Evolutionary conservation across 805 yeast species (phyloP), one percentile per base, ranked within the genome.

Genomic region (Candida awuae): DNA sequence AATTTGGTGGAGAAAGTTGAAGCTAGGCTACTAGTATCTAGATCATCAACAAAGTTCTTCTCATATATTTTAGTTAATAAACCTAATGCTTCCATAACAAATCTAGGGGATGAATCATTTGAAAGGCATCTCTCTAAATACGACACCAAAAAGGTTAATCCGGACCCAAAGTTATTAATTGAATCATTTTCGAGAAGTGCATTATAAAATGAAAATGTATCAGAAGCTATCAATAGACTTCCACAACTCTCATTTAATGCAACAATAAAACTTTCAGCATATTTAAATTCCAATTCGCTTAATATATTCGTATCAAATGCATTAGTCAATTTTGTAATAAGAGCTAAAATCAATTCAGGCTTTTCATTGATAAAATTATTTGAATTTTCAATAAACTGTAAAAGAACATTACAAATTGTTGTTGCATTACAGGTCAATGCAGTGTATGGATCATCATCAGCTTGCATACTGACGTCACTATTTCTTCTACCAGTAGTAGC

Each of bases 391-490:
- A 41, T 32, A 25, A 34, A 34, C 4, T 19, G 7, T 15, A 15
- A 19, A 54, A 30, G 22, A 52, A 35, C 20, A 4, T 47, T 47
- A 34, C 58, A 55, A 8, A 58, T 37, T 13, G 28, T n/a, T 1
- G 35, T 30, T 5, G 39, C 18, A 12, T 45, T 41, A 3, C 16
- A 33, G 3, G 33, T 18, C 16, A 62, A 39, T 4, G 41, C 31
- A 2, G 42, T 44, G 12, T 44, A 39, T 6, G 66, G 65, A 38
- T 61, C 65, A 27, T 49, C 57, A 14, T 51, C 58, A 4, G 46
- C 40, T 33, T 42, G 47, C 60, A 69, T 65, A 20, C 68, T 62
- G 10, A 64, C 63, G 48, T 67, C 72, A 4, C 74, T 66, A 12
- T 50, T 51, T 10, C 59, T 38, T 28, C 59, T 46, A 10, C 23